These are phyloP conservation scores for Suhomyces kunorum DNA, from an alignment of 1,139 yeast genomes.

Conservation along the genomic window DNA sequence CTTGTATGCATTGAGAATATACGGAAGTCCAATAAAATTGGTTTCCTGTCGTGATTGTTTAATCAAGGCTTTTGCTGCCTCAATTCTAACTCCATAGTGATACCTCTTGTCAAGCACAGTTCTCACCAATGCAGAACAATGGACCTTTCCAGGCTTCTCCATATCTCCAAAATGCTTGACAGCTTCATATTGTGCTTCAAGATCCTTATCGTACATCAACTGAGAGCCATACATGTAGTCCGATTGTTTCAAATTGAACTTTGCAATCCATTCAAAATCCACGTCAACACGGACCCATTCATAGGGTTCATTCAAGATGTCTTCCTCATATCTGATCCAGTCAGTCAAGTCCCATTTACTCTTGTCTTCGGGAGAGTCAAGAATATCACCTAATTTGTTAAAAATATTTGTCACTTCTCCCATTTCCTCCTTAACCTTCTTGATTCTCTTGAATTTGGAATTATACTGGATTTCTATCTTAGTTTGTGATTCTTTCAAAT, in stretches of 20 bases:
- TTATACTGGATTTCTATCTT: conserved; percentile 93
- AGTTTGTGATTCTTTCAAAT: conserved; percentile 79
- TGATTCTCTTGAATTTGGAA: conserved; percentile 80
- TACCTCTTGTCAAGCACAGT: conserved; percentile 84
- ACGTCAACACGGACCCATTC: conserved; percentile 98
- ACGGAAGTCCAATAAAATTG: conserved; percentile 70
- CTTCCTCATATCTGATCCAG: conserved; percentile 73
- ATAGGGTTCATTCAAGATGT: conserved; percentile 77
- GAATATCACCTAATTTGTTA: conserved; percentile 78
- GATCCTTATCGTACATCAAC: conserved; percentile 90
- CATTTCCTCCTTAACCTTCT: conserved; percentile 47
- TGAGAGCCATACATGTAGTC: conserved; percentile 96
- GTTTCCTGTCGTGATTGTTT: conserved; percentile 61
- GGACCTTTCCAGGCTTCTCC: conserved; percentile 58
- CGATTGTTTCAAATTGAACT: conserved; percentile 78
- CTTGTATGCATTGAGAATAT: conserved; percentile 70
- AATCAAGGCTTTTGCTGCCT: conserved; percentile 82
- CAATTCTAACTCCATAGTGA: conserved; percentile 84
- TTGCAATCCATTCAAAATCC: conserved; percentile 95
- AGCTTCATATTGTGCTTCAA: conserved; percentile 92
- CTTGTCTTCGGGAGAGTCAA: conserved; percentile 60
- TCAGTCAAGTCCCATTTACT: conserved; percentile 74
- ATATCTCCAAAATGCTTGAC: conserved; percentile 67
- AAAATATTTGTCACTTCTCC: conserved; percentile 44
- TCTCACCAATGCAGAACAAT: conserved; percentile 76